phyloP scores from a whole-genome alignment of 345 rosid genomes.

The Euclidium syriacum region DNA sequence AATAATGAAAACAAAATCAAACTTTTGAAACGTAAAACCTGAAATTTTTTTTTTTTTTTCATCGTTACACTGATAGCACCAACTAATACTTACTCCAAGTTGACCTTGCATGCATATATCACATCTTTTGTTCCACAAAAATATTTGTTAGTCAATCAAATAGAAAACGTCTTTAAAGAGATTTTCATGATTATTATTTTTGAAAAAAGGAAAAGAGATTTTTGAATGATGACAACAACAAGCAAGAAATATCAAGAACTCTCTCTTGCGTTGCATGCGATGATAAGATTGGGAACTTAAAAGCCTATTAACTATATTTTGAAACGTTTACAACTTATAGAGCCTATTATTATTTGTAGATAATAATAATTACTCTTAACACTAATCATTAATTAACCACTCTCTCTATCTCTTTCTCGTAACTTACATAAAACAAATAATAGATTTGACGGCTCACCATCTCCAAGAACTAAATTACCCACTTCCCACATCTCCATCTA shows the following conservation, averaged over 20 bases:
- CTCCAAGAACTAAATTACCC: slow-evolving; percentile 20
- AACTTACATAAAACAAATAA: slow-evolving; percentile 20
- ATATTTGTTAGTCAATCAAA: no score
- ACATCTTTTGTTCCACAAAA: no score
- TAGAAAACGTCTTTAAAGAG: background rate
- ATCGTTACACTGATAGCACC: no score
- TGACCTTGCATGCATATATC: no score
- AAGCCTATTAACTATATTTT: slow-evolving; percentile 14
- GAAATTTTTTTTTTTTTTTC: no score
- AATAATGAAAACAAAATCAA: no score
- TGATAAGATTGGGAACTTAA: slow-evolving; percentile 20
- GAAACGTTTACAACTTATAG: slow-evolving; percentile 13
- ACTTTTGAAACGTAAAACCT: no score
- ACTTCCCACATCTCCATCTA: slow-evolving; percentile 13
- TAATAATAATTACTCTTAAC: no score
- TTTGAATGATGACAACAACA: slow-evolving; percentile 9
- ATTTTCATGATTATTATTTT: slow-evolving; percentile 6
- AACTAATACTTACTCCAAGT: no score
- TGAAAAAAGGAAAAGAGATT: background rate
- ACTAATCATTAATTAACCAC: slow-evolving; percentile 15
- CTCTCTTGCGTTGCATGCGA: slow-evolving; percentile 16
- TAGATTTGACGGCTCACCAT: slow-evolving; percentile 29
- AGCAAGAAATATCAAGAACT: slow-evolving; percentile 1
- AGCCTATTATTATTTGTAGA: slow-evolving; percentile 19
- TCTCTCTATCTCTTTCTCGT: slow-evolving; percentile 12